Base-by-base conservation (phyloP, 164 flowering plant species). In the Vitis rotundifolia region DNA sequence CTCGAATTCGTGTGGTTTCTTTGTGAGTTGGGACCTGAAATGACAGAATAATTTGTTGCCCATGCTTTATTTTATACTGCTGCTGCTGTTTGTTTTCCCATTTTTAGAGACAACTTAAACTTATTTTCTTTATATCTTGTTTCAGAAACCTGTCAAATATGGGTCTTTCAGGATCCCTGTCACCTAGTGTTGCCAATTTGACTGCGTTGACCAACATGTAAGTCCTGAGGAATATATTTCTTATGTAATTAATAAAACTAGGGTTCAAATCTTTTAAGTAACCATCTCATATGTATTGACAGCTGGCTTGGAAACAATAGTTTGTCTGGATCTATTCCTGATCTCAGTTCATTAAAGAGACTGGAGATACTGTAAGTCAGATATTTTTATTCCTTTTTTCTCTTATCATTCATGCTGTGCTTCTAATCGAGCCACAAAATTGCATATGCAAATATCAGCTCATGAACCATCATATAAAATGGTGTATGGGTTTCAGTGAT, bases 251-350 rank as follows among this genome's bases (percentile, higher is more conserved):
- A 6, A 7, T 71, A 53, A 68, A 28, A 11, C 9, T 59, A 2
- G 9, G 3, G 19, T 47, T 52, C 11, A 10, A 59, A 29, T n/a
- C 11, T 58, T 11, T 29, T 62, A 44, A 64, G 51, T 70, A 54
- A 76, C 47, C n/a, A 51, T 63, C 18, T 73, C 31, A 13, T 84
- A 37, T 61, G 52, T 72, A 37, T 64, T 78, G 61, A 52, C 89
- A 93, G 98, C 69, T 79, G 73, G 84, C 94, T 93, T 47, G 97
- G 89, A 13, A 84, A 86, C 76, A 93, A 93, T 71, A 83, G 72
- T 59, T 80, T 95, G 59, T 78, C 88, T 8, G 99, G 99, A 67
- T n/a, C 73, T 51, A 87, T 95, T 74, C 98, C 98, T 15, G 87
- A 87, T 81, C 85, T 95, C 67, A 79, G 88, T 66, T 53, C 84